A percentile compares a stretch with the other conserved stretches of the same genome.
These are phyloP conservation scores for Tricholoma terreum DNA, from an alignment of 768 basidiomycete genomes.

Conservation along the genomic window DNA sequence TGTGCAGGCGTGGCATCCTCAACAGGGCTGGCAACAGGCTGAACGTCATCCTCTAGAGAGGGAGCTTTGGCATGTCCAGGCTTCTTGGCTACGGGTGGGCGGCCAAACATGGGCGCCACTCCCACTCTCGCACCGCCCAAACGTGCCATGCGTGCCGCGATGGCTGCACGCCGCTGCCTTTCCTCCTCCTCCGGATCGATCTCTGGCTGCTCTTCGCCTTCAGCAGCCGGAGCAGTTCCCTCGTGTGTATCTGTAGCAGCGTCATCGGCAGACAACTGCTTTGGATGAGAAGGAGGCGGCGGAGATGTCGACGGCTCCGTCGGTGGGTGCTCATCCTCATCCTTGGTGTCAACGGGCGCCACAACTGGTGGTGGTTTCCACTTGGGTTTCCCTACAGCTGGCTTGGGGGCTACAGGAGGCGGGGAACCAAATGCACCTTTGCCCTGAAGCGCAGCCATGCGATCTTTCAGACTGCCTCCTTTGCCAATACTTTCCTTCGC, in stretches of 20 bases:
- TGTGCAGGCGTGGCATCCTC: neutral
- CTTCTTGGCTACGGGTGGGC: slow-evolving; percentile 37
- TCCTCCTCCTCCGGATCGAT: slow-evolving; percentile 67
- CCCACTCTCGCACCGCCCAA: slow-evolving; percentile 83
- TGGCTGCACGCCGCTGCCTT: slow-evolving; percentile 75
- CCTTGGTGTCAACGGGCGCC: slow-evolving; percentile 42
- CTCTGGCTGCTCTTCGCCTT: slow-evolving; percentile 29
- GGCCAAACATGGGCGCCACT: slow-evolving; percentile 72
- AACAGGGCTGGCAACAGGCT: slow-evolving; percentile 1
- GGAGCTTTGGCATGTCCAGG: slow-evolving; percentile 28
- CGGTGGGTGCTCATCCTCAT: slow-evolving; percentile 33
- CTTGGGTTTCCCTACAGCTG: slow-evolving; percentile 67
- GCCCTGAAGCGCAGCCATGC: slow-evolving; percentile 93
- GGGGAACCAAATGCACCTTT: slow-evolving; percentile 75
- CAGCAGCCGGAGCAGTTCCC: slow-evolving; percentile 12
- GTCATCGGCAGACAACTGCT: slow-evolving; percentile 17
- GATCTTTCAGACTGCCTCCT: slow-evolving; percentile 81
- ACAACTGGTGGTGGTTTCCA: slow-evolving; percentile 80
- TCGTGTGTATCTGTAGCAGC: slow-evolving; percentile 17
- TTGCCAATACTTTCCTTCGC: slow-evolving; percentile 83
- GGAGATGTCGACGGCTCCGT: slow-evolving; percentile 31
- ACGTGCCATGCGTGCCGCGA: slow-evolving; percentile 91
- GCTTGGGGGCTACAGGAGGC: slow-evolving; percentile 50
- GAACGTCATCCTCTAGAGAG: slow-evolving; percentile 7
- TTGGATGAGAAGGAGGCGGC: slow-evolving; percentile 20